Base-by-base conservation (phyloP, 352 stramenopile species). In the Phytopythium oedochilum region DNA sequence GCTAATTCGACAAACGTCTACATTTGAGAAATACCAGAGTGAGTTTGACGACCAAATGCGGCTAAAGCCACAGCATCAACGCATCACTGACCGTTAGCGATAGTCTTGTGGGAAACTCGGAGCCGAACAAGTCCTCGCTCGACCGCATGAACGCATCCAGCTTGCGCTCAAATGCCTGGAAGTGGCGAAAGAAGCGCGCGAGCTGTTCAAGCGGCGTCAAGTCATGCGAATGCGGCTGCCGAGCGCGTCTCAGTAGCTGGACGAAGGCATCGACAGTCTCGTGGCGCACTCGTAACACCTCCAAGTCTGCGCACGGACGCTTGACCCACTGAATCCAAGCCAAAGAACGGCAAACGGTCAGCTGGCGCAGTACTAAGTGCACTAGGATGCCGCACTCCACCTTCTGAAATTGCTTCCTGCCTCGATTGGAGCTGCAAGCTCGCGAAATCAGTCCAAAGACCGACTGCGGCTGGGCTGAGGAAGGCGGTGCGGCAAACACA, bases 111-210 rank as follows among this genome's bases (percentile, higher is more conserved):
- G 59, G 28, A 15, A 25, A 28, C 0, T 17, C 25, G 3, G 40
- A 55, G 8, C 39, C 53, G 34, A 11, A 15, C 5, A 8, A 15
- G 40, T 48, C 46, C 10, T 39, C 46, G 20, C 26, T 36, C 1
- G 29, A 25, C 3, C 32, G 44, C 2, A n/a, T 44, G 26, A 74
- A 68, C 4, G 53, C 9, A 3, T 39, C 44, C 39, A 68, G 34
- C 2, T 68, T 55, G 18, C 59, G 55, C 29, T 73, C 65, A 34
- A 63, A 64, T 10, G 32, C 28, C 35, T 73, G 62, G 22, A 70
- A 56, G 34, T 71, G 62, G 8, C 60, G 59, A 42, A 68, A 68
- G 31, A 68, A 50, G 36, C 44, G 38, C n/a, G 40, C 39, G 38
- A 35, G 59, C 51, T 11, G 55, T 39, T 36, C 55, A 49, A 14